Percentiles rank a stretch among this genome's conserved stretches.
These are phyloP conservation scores for Yamadazyma triangularis DNA, from an alignment of 1,139 yeast species.

Conservation along the genomic window DNA sequence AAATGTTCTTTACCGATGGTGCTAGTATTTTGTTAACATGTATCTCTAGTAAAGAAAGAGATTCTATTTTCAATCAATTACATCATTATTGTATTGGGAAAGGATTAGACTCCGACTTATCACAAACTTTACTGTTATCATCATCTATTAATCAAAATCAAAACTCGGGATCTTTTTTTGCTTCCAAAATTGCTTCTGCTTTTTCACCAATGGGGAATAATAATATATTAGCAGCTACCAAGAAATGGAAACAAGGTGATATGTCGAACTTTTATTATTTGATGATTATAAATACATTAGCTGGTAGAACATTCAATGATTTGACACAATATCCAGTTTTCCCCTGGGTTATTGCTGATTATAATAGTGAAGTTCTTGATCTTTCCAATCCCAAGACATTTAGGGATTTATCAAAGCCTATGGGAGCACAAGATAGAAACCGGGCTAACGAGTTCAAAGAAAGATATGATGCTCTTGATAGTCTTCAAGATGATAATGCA, in stretches of 20 bases:
- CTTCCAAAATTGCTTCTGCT: slow-evolving; percentile 34
- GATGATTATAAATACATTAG: slow-evolving; percentile 72
- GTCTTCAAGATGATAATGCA: slow-evolving; percentile 47
- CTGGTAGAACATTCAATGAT: slow-evolving; percentile 85
- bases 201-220: slow-evolving; percentile 21
- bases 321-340: slow-evolving; percentile 85
- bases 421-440: slow-evolving; percentile 74
- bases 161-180: slow-evolving; percentile 17
- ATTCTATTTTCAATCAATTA: slow-evolving; percentile 47
- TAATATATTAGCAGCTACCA: slow-evolving; percentile 50
- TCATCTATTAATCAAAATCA: slow-evolving; percentile 16
- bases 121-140: slow-evolving; percentile 47
- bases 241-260: slow-evolving; percentile 69
- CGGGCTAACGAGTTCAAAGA: slow-evolving; percentile 63
- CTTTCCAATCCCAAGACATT: slow-evolving; percentile 54
- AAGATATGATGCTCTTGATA: slow-evolving; percentile 61
- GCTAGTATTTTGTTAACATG: slow-evolving; percentile 62
- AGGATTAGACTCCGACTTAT: slow-evolving; percentile 48
- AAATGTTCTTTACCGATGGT: slow-evolving; percentile 70
- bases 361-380: slow-evolving; percentile 61
- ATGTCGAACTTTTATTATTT: slow-evolving; percentile 78
- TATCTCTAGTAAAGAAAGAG: slow-evolving; percentile 47
- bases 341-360: slow-evolving; percentile 87
- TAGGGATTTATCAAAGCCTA: slow-evolving; percentile 76
- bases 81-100: slow-evolving; percentile 43